Evolutionary conservation across 129 eudicot genomes (phyloP), one percentile per base, ranked within the genome.

Genomic region (Helichrysum umbraculigerum): DNA sequence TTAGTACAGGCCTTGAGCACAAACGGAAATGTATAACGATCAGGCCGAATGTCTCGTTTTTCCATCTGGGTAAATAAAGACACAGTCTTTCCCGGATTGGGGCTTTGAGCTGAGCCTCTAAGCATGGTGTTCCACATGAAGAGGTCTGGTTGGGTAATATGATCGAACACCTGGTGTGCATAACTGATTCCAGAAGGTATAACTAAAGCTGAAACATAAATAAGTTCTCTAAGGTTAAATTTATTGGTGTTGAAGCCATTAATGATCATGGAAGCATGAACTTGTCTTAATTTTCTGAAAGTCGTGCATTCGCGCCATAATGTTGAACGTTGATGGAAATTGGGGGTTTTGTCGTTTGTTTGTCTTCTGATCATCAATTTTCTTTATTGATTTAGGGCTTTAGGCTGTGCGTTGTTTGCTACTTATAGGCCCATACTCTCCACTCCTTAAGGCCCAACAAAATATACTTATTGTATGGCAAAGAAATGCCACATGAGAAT

Each of bases 71-170:
- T 50, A 72, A 54, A 88, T 0, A 85, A 77, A 0, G 80, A 82
- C 79, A 91, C 76, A 12, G 95, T 76, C 62, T 72, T 76, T 0
- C 75, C n/a, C 0, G 97, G 97, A 20, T 83, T 83, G 44, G 83
- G 51, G 72, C 96, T 87, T 73, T 91, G 96, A 66, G 97, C 90
- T 28, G 95, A 91, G 78, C 97, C 97, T 85, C 92, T 85, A 52
- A 91, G 90, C 86, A 91, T 85, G 63, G 88, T 86, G 82, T 91
- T 91, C 95, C 95, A 91, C 88, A 81, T 88, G 79, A 88, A 88
- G 42, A 71, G 83, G 75, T 88, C 95, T 60, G 92, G 97, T 82
- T 90, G 61, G 58, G 84, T 68, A 82, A 90, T 88, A 35, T 74
- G 58, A 73, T 56, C 91, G 70, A 91, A 91, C 95, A 88, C 65